Percentiles rank a stretch among this genome's conserved stretches.
Conservation (phyloP, 805 yeast species). For the Nakazawaea peltata region DNA sequence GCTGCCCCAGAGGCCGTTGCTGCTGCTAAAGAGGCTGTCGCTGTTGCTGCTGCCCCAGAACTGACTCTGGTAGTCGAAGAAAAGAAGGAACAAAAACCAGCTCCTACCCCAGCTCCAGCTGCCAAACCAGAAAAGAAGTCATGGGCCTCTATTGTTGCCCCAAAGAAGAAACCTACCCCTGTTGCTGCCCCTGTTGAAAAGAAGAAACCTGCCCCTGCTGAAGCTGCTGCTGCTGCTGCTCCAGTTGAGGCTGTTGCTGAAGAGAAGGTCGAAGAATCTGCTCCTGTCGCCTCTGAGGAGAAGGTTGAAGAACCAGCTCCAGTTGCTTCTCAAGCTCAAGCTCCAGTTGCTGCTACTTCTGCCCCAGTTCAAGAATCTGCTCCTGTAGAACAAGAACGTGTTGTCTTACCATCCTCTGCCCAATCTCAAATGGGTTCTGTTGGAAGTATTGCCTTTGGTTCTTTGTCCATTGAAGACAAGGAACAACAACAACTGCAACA, state of each 20-base stretch:
- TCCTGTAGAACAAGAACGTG: constrained; percentile 18
- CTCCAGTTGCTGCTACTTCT: constrained; percentile 2
- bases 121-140: constrained; percentile 3
- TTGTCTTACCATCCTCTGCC: constrained; percentile 41
- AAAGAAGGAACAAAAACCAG: constrained; percentile 3
- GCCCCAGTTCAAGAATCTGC: constrained; percentile 1
- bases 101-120: constrained; percentile 8
- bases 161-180: constrained; percentile 9
- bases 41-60: constrained; percentile 13
- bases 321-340: constrained; percentile 2
- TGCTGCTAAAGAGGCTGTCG: constrained; percentile 2
- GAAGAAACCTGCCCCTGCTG: constrained; percentile 1
- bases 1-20: not conserved
- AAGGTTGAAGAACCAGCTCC: constrained; percentile 1
- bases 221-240: constrained; percentile 6
- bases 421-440: constrained; percentile 30
- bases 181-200: constrained; percentile 5
- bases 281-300: constrained; percentile 7
- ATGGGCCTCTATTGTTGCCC: constrained; percentile 11
- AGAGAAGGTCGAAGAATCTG: not conserved
- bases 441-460: constrained; percentile 49
- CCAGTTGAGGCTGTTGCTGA: constrained; percentile 3
- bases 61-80: constrained; percentile 4
- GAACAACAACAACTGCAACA: constrained; percentile 19
- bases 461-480: constrained; percentile 40